A percentile compares a stretch with the other conserved stretches of the same genome.
Conservation (phyloP, 352 stramenopile species). For the Phytophthora nicotianae region DNA sequence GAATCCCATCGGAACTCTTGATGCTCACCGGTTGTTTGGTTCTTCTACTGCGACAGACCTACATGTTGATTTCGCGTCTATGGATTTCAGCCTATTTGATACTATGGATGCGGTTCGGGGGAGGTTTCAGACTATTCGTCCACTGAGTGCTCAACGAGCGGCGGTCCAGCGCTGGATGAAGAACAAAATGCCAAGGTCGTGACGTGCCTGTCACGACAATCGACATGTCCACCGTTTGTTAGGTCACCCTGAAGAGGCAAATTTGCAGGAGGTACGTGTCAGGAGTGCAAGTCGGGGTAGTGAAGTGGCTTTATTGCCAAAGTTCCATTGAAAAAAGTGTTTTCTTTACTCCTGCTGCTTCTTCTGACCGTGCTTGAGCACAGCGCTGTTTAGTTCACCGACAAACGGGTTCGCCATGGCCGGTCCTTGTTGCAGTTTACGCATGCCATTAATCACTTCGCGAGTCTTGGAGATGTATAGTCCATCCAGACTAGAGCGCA, state of each 20-base stretch:
- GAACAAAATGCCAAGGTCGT: no score
- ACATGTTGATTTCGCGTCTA: neutral
- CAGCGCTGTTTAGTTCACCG: constrained; percentile 68
- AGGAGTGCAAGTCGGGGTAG: neutral
- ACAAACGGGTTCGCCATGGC: constrained; percentile 70
- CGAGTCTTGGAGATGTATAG: constrained; percentile 96
- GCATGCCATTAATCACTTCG: constrained; percentile 94
- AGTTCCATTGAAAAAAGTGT: constrained; percentile 13
- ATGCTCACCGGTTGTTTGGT: neutral
- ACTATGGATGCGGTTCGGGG: no score
- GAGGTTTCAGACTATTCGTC: neutral
- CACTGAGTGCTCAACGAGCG: neutral
- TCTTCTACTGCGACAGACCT: neutral
- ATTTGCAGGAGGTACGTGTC: no score
- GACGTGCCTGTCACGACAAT: no score
- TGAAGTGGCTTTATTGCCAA: neutral
- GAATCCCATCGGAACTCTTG: neutral
- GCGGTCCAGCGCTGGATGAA: no score
- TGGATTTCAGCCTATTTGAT: neutral
- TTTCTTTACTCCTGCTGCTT: constrained; percentile 33
- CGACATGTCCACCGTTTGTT: no score
- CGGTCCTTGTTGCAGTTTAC: constrained; percentile 78
- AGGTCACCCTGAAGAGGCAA: no score
- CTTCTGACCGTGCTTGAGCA: constrained; percentile 80
- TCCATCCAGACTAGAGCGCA: constrained; percentile 91